These are phyloP conservation scores for Excoecaria agallocha DNA, from an alignment of 345 rosid genomes.

Conservation along the genomic window DNA sequence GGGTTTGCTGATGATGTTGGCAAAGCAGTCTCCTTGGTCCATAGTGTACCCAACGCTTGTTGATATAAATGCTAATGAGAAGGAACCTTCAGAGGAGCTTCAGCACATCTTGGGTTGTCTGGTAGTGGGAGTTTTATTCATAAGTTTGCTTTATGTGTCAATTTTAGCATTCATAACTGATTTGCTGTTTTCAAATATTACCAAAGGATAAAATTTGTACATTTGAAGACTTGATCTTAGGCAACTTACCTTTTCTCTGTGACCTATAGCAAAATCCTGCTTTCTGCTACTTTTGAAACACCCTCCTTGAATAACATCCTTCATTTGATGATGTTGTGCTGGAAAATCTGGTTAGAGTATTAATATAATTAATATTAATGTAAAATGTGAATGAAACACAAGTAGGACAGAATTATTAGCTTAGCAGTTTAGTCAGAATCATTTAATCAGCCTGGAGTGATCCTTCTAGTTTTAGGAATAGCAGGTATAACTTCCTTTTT, in stretches of 20 bases:
- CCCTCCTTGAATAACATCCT: not conserved
- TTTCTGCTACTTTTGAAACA: slow-evolving; percentile 4
- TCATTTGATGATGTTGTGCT: not conserved
- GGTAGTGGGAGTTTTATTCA: slow-evolving; percentile 46
- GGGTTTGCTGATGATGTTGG: slow-evolving; percentile 72
- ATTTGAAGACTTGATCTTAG: not conserved
- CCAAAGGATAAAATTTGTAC: too few relatives aligned
- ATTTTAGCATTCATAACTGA: not conserved
- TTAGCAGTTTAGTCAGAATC: too few relatives aligned
- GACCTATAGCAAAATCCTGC: not conserved
- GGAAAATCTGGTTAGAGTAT: not conserved
- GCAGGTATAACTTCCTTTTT: too few relatives aligned
- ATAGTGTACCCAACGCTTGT: slow-evolving; percentile 84
- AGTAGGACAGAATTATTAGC: too few relatives aligned
- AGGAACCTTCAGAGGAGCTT: slow-evolving; percentile 77
- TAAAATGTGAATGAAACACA: too few relatives aligned
- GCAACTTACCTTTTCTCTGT: not conserved
- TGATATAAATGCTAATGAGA: slow-evolving; percentile 70
- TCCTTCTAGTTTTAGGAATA: too few relatives aligned
- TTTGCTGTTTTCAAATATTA: slow-evolving; percentile 3
- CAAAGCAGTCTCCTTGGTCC: slow-evolving; percentile 84
- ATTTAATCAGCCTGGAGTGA: too few relatives aligned
- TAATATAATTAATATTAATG: too few relatives aligned
- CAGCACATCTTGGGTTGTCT: slow-evolving; percentile 65
- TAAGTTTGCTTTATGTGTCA: not conserved